Evolutionary conservation across 75 land plant genomes (phyloP), one percentile per base, ranked within the genome.

Genomic region (Selaginella moellendorffii): DNA sequence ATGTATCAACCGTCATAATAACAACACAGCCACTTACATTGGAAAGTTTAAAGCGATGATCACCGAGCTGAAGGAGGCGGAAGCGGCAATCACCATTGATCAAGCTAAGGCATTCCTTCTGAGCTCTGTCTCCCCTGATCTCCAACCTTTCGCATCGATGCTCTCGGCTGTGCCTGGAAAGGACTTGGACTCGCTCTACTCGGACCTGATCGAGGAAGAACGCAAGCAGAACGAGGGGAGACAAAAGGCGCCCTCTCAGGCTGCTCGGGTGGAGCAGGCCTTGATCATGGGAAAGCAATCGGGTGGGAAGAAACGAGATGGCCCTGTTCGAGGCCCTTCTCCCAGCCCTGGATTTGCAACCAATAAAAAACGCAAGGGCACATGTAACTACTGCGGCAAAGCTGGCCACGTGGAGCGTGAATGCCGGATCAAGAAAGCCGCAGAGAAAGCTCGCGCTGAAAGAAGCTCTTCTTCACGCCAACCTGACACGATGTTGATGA

Each of bases 371-470:
- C 46, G 46, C 14, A 36, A 36, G 46, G 46, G 46, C 46, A 5
- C 46, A 36, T 36, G 46, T 36, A 36, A 36, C 46, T 36, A 36
- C 46, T 36, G 46, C 14, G 14, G 46, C 46, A 36, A 36, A 36
- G 46, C 46, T 36, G 46, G 46, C 46, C 46, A 36, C 46, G 46
- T 36, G 46, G 46, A 36, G 46, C 46, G 46, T 36, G 46, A 36
- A 36, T 36, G 46, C 14, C 14, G 46, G 46, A 36, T 36, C 46
- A 36, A 36, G 46, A 36, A 36, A 36, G 46, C 46, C 46, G 14
- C 14, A 36, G 14, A 36, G n/a, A 36, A 36, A 36, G 46, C 14
- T 36, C 46, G 46, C 14, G 46, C 14, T 36, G 46, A 36, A 36
- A 36, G 46, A 36, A 36, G 46, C 46, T 36, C 46, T 36, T 36